Evolutionary conservation across 2,329 filamentous ascomycete species (phyloP).

Genomic region (Talaromyces sp.): DNA sequence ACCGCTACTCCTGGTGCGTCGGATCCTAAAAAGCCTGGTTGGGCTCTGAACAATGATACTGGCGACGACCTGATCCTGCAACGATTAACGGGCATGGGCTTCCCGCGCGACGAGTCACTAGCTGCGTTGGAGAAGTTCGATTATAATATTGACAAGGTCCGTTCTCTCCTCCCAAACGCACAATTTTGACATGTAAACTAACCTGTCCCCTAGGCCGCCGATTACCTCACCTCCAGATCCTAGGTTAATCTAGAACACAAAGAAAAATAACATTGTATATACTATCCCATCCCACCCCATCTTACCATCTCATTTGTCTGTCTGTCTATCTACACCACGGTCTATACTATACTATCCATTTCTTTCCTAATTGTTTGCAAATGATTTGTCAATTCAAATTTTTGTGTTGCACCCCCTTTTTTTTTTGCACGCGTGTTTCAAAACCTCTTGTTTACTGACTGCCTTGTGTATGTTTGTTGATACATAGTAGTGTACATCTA

Average conservation of each 20-base stretch:
- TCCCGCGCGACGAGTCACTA: conserved; percentile 69
- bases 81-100: conserved; percentile 87
- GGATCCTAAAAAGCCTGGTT: conserved; percentile 50
- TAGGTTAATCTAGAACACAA: conserved; percentile 20
- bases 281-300: neutral
- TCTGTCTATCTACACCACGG: neutral
- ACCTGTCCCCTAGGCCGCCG: conserved; percentile 34
- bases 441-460: too few species aligned
- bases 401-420: too few species aligned
- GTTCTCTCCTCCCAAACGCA: conserved; percentile 22
- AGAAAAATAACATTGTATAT: conserved; percentile 11
- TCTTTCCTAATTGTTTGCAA: neutral
- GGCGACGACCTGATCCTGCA: conserved; percentile 89
- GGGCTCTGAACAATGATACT: conserved; percentile 69
- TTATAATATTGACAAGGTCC: conserved; percentile 91
- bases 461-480: neutral
- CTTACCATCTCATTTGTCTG: neutral
- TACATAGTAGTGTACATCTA: conserved; percentile 8
- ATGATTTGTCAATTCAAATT: too few species aligned
- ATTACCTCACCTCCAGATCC: conserved; percentile 44
- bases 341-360: neutral
- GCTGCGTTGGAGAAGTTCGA: conserved; percentile 88
- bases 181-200: neutral
- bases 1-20: conserved; percentile 8
- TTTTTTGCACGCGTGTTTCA: neutral